Evolutionary conservation across 768 basidiomycete genomes (phyloP), one percentile per base, ranked within the genome.

Genomic region (Lactarius evosmus): DNA sequence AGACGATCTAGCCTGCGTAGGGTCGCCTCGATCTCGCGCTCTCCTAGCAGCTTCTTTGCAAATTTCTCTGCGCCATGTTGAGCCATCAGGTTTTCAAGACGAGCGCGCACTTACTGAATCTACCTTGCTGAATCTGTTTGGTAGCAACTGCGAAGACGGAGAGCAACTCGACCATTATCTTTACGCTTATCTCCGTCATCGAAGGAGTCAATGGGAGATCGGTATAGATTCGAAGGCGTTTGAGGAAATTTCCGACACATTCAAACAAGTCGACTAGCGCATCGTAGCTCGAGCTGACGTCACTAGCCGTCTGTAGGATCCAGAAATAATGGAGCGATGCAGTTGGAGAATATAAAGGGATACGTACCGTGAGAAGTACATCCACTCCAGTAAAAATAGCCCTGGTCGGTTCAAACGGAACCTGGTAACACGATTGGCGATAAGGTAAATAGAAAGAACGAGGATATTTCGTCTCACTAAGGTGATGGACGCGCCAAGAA

Each of bases 1-100:
- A 61, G 54, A 25, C 44, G 44, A 16, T 61, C 54, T 17, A 61
- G 27, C 60, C 44, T 61, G 12, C 40, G 60, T 19, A 61, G 60
- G 9, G 17, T 54, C 0, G 4, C 44, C 14, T 25, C 41, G 2
- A 56, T 33, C 3, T 46, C 41, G 16, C 25, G 34, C 14, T 61
- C 54, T 49, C 54, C 60, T 7, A 56, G 40, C 14, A 61, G 19
- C 41, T 33, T 49, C 34, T 49, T 55, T 17, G 41, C 41, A 8
- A 36, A 46, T 30, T 34, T 55, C 16, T 49, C 60, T 61, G 54
- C 19, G 32, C 6, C 22, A 49, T 1, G 19, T 17, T 40, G 4
- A 51, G 49, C n/a, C 29, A n/a, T 6, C 22, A 0, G 11, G 0
- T 32, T 17, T 40, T 4, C 19, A 49, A 2, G 3, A 6, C 14